Base-by-base conservation (phyloP, 176 grass and related monocot genomes). In the Elaeis guineensis region DNA sequence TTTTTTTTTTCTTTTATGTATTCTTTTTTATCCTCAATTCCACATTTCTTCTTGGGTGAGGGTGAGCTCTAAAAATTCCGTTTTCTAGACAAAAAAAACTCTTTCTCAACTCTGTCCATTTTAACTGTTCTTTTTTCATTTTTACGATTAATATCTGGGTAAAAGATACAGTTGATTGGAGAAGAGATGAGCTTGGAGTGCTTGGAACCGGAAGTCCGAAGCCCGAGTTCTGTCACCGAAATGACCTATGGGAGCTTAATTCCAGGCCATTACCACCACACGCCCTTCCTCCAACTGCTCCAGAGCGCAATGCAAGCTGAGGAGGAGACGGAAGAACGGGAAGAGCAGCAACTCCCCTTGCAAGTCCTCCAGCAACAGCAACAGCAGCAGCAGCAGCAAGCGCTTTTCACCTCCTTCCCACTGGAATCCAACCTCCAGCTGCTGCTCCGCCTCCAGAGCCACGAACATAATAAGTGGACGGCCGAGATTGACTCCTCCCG, bases 91-190 rank as follows among this genome's bases (percentile, higher is more conserved):
- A 12, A 44, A 44, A 44, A 12, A 44, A 44, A 44, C 1, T 3
- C 35, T 14, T 14, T 9, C 11, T 6, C 35, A 44, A 12, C 11
- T 44, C 9, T 44, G 28, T 44, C 35, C 11, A 44, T 12, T 9
- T 44, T 44, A 44, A 44, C 9, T 14, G 11, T 44, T 44, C 35
- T 12, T 44, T 12, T 44, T 44, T 2, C 3, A 1, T 44, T 71
- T 66, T 6, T 20, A 35, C 59, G 29, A 25, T 58, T 21, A 17
- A 57, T 53, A 17, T 63, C 49, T 58, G 51, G 72, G 25, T 30
- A 72, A 73, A 89, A 85, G 77, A 73, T 89, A 80, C 85, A 89
- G 85, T 89, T 86, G 85, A 65, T 64, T 56, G 85, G 78, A 58
- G 78, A 85, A 63, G 75, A 71, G 51, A 59, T 79, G 76, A 72